A percentile compares a stretch with the other conserved stretches of the same genome.
phyloP scores from a whole-genome alignment of 345 rosid species.

The Moringa oleifera region DNA sequence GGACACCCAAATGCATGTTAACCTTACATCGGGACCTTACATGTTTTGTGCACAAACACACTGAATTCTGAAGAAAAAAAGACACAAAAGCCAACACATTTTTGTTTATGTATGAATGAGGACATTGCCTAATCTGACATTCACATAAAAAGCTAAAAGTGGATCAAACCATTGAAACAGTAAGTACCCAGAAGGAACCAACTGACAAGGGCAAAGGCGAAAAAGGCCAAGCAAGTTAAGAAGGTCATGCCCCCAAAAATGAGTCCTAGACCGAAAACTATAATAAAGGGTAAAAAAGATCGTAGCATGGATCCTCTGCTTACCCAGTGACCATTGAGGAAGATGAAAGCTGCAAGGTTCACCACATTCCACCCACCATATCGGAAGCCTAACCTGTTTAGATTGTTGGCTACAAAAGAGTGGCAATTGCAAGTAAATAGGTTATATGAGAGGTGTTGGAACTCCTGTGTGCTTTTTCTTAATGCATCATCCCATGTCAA shows the following conservation, averaged over 20 bases:
- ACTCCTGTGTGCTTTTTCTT: conserved; percentile 66
- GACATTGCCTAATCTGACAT: too few relatives aligned
- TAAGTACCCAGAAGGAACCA: conserved; percentile 83
- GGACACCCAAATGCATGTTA: too few relatives aligned
- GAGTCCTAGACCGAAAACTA: conserved; percentile 50
- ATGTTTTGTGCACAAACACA: too few relatives aligned
- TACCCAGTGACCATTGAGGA: conserved; percentile 80
- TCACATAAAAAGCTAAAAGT: conserved; percentile 43
- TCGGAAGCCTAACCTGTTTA: conserved; percentile 65
- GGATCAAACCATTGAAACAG: conserved; percentile 69
- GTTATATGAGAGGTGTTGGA: conserved; percentile 72
- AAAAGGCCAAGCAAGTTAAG: conserved; percentile 41
- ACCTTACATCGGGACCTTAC: too few relatives aligned
- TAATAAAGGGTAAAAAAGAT: conserved; percentile 49
- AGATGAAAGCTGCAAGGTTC: conserved; percentile 64
- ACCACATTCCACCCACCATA: conserved; percentile 89
- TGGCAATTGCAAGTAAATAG: conserved; percentile 97
- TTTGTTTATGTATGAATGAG: too few relatives aligned
- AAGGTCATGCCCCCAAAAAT: conserved; percentile 60
- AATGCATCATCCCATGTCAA: conserved; percentile 73
- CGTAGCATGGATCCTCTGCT: conserved; percentile 45
- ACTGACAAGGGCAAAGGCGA: conserved; percentile 52
- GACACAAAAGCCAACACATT: too few relatives aligned
- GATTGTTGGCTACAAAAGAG: conserved; percentile 85
- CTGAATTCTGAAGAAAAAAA: too few relatives aligned